Base-by-base conservation (phyloP, 2,329 filamentous ascomycete genomes). In the Nemania abortiva region DNA sequence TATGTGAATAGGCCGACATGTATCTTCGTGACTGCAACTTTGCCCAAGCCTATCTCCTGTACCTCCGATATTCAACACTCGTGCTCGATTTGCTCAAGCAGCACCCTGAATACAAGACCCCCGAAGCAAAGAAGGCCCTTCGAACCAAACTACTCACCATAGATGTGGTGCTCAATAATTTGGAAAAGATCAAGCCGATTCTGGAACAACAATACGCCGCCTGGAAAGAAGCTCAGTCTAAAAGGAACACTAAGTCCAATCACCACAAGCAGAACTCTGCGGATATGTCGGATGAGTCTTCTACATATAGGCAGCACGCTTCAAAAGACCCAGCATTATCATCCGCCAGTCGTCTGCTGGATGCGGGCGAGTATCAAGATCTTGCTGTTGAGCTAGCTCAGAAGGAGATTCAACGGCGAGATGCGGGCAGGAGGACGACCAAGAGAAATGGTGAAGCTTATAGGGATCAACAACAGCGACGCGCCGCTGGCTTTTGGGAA, bases 1-100 rank as follows among this genome's bases (percentile, higher is more conserved):
- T 24, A 37, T 37, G 45, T 22, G 22, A 55, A 37, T 77, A 98
- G 93, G 95, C 94, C 22, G 86, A 89, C 60, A 93, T 95, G 74
- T 97, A 97, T 78, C 87, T 96, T 76, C 87, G 88, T 50, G 95
- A 98, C 80, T 91, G 91, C 76, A 95, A 98, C 81, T 89, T 94
- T 72, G 89, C 94, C 75, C 92, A 96, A 77, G 93, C 95, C 4
- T 99, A 97, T 80, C 87, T 98, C 63, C 89, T 98, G 68, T 88
- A 97, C n/a, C 93, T 96, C 78, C 90, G 96, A 74, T 94, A 97
- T 81, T 94, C 94, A 10, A 87, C 91, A 62, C 89, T 99, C n/a
- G 88, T 97, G 27, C 84, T 97, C 31, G 88, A 93, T 6, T 87
- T 91, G 63, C 85, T 99, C 9, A 86, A 88, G 0, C 86, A 84